These are phyloP conservation scores for Caloboletus inedulis DNA, from an alignment of 1,284 basidiomycete genomes.

Conservation along the genomic window DNA sequence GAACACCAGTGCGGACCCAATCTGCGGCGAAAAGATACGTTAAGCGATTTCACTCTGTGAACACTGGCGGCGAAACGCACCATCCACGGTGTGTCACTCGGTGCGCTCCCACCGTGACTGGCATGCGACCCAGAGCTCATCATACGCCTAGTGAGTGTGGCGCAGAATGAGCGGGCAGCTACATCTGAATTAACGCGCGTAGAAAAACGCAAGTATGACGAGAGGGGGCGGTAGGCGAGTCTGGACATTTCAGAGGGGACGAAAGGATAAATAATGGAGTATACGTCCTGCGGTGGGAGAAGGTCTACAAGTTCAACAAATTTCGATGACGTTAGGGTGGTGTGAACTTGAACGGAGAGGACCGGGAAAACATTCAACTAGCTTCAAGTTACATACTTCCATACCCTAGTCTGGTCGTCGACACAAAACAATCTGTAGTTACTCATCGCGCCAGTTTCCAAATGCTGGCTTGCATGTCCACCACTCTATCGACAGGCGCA, in stretches of 20 bases:
- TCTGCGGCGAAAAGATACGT: slow-evolving; percentile 11
- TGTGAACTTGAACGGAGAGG: slow-evolving; percentile 33
- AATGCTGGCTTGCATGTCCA: background rate
- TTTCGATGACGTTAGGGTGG: slow-evolving; percentile 30
- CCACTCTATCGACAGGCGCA: background rate
- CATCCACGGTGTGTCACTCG: slow-evolving; percentile 31
- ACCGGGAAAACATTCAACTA: slow-evolving; percentile 18
- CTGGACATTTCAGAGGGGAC: slow-evolving; percentile 21
- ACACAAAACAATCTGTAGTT: background rate
- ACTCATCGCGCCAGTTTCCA: background rate
- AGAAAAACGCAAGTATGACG: slow-evolving; percentile 17
- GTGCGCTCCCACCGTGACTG: slow-evolving; percentile 13
- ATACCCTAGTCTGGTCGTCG: background rate
- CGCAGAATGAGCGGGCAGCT: slow-evolving; percentile 13
- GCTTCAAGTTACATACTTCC: background rate
- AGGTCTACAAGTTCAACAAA: slow-evolving; percentile 21
- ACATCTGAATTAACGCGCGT: slow-evolving; percentile 5
- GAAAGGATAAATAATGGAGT: slow-evolving; percentile 10
- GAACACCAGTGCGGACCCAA: slow-evolving; percentile 34
- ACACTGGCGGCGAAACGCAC: slow-evolving; percentile 15
- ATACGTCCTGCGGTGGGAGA: slow-evolving; percentile 10
- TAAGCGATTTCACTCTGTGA: background rate
- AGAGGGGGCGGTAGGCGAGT: slow-evolving; percentile 16
- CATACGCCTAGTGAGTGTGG: slow-evolving; percentile 20
- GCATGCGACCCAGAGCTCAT: slow-evolving; percentile 28